These are phyloP conservation scores for Alternaria incomplexa DNA, from an alignment of 2,329 filamentous ascomycete genomes.

Conservation along the genomic window DNA sequence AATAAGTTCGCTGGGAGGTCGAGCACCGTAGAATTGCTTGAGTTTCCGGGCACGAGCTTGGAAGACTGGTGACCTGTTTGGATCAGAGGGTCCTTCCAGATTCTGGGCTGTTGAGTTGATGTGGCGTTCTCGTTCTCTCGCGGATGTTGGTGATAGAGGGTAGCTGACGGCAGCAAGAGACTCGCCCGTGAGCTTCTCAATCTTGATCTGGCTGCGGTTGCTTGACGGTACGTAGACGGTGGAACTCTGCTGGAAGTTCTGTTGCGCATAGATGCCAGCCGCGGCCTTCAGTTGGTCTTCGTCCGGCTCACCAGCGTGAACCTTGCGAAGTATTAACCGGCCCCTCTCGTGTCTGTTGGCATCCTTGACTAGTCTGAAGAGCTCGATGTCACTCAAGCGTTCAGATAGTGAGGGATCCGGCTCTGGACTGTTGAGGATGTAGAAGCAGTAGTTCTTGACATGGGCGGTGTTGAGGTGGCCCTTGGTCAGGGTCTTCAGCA, in stretches of 20 bases:
- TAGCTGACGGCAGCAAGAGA: slow-evolving; percentile 84
- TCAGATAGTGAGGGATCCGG: slow-evolving; percentile 82
- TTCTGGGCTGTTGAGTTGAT: slow-evolving; percentile 60
- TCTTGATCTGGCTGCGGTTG: slow-evolving; percentile 82
- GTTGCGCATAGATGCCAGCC: slow-evolving; percentile 86
- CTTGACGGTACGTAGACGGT: slow-evolving; percentile 65
- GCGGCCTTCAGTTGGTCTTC: slow-evolving; percentile 85
- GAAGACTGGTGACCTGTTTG: slow-evolving; percentile 43
- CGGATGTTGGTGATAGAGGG: slow-evolving; percentile 80
- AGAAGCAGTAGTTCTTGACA: slow-evolving; percentile 96
- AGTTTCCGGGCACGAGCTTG: slow-evolving; percentile 60
- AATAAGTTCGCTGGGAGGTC: slow-evolving; percentile 96
- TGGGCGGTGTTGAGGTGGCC: slow-evolving; percentile 88
- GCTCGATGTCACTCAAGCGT: slow-evolving; percentile 81
- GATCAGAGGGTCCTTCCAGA: slow-evolving; percentile 50
- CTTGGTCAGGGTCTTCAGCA: slow-evolving; percentile 86
- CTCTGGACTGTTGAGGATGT: slow-evolving; percentile 84
- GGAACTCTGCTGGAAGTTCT: slow-evolving; percentile 74
- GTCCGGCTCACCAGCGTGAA: slow-evolving; percentile 90
- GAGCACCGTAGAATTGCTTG: slow-evolving; percentile 85
- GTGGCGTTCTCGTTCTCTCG: slow-evolving; percentile 70
- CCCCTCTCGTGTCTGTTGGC: slow-evolving; percentile 84
- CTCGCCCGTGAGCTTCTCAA: slow-evolving; percentile 88
- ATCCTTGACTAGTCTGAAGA: slow-evolving; percentile 91
- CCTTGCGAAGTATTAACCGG: slow-evolving; percentile 86